Evolutionary conservation across 2,329 filamentous ascomycete species (phyloP).

Genomic region (Trichoderma arundinaceum): DNA sequence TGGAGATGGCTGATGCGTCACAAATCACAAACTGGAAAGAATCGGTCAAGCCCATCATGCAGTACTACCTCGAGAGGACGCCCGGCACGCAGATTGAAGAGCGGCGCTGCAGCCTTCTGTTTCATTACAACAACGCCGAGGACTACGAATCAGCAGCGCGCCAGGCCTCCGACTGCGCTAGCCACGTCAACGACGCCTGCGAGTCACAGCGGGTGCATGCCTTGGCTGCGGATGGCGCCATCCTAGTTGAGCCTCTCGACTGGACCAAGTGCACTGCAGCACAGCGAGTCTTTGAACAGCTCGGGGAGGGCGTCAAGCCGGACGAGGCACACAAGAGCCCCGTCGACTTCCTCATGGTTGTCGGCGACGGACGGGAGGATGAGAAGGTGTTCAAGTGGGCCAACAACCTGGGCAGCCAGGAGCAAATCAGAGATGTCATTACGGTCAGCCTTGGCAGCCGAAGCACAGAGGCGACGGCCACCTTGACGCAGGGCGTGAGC

Average conservation of each 20-base stretch:
- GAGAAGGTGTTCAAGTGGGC: constrained; percentile 96
- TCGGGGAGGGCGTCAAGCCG: constrained; percentile 49
- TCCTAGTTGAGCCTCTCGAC: constrained; percentile 83
- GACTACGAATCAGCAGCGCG: constrained; percentile 76
- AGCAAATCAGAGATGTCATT: constrained; percentile 70
- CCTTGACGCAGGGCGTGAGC: constrained; percentile 88
- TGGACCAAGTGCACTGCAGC: constrained; percentile 90
- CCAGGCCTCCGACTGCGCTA: constrained; percentile 86
- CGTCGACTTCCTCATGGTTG: constrained; percentile 86
- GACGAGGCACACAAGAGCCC: constrained; percentile 45
- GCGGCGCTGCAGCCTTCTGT: constrained; percentile 87
- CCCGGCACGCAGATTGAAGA: constrained; percentile 89
- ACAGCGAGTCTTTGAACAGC: constrained; percentile 69
- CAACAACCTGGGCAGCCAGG: constrained; percentile 69
- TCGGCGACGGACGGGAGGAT: constrained; percentile 90
- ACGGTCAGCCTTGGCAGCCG: constrained; percentile 86
- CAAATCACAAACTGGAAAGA: constrained; percentile 80
- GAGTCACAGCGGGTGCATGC: constrained; percentile 83
- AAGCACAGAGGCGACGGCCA: constrained; percentile 86
- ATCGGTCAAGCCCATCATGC: constrained; percentile 79
- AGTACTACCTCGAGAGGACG: constrained; percentile 88
- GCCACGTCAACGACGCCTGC: constrained; percentile 94
- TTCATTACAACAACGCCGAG: constrained; percentile 84
- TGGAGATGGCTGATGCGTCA: constrained; percentile 73
- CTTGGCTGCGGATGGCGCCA: constrained; percentile 76